Conservation (phyloP, 176 grass and related monocot genomes). For the Bromus sterilis region DNA sequence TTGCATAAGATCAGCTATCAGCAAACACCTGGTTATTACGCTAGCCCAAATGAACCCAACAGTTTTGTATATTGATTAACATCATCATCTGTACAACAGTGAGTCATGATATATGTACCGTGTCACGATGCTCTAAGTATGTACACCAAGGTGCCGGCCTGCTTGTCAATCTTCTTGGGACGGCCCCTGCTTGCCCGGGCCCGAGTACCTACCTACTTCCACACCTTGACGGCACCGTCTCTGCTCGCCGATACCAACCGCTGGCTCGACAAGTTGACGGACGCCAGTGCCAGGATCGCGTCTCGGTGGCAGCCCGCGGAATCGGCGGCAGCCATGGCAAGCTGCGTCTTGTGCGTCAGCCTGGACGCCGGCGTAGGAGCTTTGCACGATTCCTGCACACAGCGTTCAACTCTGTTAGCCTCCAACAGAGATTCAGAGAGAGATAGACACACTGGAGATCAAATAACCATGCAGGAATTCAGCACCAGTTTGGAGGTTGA, state of each 20-base stretch:
- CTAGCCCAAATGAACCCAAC: not conserved
- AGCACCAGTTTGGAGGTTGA: not conserved
- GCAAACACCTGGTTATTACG: not conserved
- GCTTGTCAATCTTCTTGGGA: not conserved
- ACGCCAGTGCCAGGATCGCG: slow-evolving; percentile 62
- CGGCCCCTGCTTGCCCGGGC: not conserved
- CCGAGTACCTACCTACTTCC: slow-evolving; percentile 59
- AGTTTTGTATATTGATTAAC: not conserved
- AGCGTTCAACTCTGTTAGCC: not conserved
- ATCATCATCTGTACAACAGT: slow-evolving; percentile 24
- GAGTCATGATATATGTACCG: not conserved
- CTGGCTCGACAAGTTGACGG: slow-evolving; percentile 82
- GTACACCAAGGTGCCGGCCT: not conserved
- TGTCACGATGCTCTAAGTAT: slow-evolving; percentile 19
- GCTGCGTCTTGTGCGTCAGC: slow-evolving; percentile 59
- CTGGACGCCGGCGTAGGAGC: slow-evolving; percentile 21
- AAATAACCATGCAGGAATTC: not conserved
- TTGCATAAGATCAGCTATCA: not conserved
- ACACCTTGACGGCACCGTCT: slow-evolving; percentile 92
- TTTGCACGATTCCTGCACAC: slow-evolving; percentile 65
- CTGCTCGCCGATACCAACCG: slow-evolving; percentile 80
- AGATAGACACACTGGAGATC: not conserved
- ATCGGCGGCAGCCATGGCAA: slow-evolving; percentile 65
- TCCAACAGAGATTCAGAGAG: not conserved
- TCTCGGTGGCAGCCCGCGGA: slow-evolving; percentile 80